A percentile compares a stretch with the other conserved stretches of the same genome.
Evolutionary conservation across 2,329 filamentous ascomycete genomes (phyloP).

Genomic region (Cladosporium velox): DNA sequence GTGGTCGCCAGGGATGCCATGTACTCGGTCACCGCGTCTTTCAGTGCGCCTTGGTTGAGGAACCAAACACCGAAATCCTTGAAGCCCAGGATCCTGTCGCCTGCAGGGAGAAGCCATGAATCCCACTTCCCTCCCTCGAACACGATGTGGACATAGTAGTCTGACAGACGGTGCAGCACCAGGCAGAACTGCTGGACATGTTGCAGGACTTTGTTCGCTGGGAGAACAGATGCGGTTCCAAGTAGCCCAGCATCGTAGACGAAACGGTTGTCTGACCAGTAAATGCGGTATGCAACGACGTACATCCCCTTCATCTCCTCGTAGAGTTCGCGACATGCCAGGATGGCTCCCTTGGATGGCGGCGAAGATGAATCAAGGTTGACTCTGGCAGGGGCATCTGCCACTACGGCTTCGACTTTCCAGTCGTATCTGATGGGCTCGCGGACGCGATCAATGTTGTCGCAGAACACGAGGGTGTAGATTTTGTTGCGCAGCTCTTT

Average conservation of each 20-base stretch:
- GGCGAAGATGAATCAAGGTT: neutral
- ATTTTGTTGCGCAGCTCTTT: neutral
- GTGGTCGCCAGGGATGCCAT: neutral
- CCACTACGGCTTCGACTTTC: neutral
- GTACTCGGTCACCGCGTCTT: neutral
- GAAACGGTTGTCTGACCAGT: neutral
- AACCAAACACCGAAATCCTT: neutral
- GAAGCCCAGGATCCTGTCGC: neutral
- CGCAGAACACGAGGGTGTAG: neutral
- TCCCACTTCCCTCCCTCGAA: neutral
- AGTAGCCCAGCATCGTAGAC: neutral
- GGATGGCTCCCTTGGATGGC: neutral
- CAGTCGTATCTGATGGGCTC: neutral
- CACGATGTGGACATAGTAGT: neutral
- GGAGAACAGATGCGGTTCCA: neutral
- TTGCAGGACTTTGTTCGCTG: neutral
- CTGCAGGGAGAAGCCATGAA: neutral
- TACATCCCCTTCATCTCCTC: neutral
- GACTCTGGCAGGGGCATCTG: neutral
- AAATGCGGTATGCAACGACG: neutral
- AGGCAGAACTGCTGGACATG: neutral
- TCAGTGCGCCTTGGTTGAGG: neutral
- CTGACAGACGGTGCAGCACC: neutral
- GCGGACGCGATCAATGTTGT: neutral
- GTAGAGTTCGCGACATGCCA: slow-evolving; percentile 2